Conservation (phyloP, 2,329 filamentous ascomycete genomes). For the Chaetothyriales sp. region DNA sequence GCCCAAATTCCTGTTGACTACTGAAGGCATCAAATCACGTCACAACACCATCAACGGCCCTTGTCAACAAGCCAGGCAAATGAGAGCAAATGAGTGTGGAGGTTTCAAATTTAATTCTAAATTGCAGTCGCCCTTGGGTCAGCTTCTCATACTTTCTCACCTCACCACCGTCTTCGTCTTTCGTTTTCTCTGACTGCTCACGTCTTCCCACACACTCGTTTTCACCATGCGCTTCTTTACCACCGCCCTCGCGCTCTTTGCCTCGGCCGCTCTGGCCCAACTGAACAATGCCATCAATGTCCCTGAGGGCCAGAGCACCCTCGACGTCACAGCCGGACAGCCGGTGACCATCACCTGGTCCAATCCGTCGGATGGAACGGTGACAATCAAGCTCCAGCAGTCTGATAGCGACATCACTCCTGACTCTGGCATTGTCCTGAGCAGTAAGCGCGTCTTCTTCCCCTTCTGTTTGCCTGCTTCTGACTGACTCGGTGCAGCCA, state of each 20-base stretch:
- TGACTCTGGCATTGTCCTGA: constrained; percentile 27
- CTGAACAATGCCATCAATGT: constrained; percentile 35
- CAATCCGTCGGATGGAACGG: constrained; percentile 33
- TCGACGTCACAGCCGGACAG: constrained; percentile 32
- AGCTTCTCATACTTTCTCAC: neutral
- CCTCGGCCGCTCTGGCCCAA: constrained; percentile 29
- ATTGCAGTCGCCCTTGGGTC: neutral
- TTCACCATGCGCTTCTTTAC: constrained; percentile 30
- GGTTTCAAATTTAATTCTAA: neutral
- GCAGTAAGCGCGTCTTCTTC: constrained; percentile 24
- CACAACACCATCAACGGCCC: neutral
- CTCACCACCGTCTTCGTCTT: neutral
- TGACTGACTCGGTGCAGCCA: constrained; percentile 21
- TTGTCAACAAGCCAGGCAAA: neutral
- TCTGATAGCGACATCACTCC: constrained; percentile 24
- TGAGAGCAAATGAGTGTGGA: neutral
- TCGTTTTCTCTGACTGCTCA: neutral
- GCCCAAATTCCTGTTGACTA: neutral
- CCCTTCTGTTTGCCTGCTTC: neutral
- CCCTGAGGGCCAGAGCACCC: constrained; percentile 24
- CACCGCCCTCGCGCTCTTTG: constrained; percentile 29
- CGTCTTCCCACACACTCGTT: neutral
- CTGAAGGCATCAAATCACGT: neutral
- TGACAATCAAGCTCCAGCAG: constrained; percentile 37
- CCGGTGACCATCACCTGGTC: constrained; percentile 34